Percentiles rank a stretch among this genome's conserved stretches.
Conservation (phyloP, 2,329 filamentous ascomycete genomes). For the Penicillium digitatum region DNA sequence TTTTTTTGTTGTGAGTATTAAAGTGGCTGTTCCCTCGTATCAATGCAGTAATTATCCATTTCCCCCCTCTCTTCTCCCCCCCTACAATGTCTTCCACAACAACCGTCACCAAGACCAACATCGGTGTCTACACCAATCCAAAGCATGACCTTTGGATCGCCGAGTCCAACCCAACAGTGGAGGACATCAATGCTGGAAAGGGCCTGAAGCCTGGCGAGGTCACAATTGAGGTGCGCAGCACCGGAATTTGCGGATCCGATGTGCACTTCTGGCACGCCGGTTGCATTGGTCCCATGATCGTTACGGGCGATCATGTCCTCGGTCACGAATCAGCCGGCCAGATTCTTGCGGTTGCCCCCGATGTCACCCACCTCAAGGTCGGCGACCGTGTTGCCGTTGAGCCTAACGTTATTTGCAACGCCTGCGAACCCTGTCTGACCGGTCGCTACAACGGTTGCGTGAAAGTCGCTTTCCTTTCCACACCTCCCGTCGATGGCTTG, state of each 20-base stretch:
- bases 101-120: constrained; percentile 70
- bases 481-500: constrained; percentile 81
- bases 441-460: constrained; percentile 96
- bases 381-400: constrained; percentile 93
- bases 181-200: constrained; percentile 66
- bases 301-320: constrained; percentile 81
- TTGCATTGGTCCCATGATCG: constrained; percentile 94
- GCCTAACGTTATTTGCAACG: constrained; percentile 87
- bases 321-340: constrained; percentile 84
- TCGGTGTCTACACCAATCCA: constrained; percentile 94
- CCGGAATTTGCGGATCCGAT: constrained; percentile 93
- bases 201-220: constrained; percentile 77
- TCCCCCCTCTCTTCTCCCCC: constrained; percentile 2
- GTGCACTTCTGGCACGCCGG: constrained; percentile 97
- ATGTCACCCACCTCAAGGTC: constrained; percentile 70
- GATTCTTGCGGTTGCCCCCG: constrained; percentile 68
- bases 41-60: constrained; percentile 8
- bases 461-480: constrained; percentile 79
- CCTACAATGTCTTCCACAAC: constrained; percentile 31
- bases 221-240: constrained; percentile 83
- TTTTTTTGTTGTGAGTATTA: constrained; percentile 5
- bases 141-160: constrained; percentile 86
- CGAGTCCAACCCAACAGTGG: constrained; percentile 69
- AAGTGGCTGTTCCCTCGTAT: constrained; percentile 13
- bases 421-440: constrained; percentile 85